Evolutionary conservation across 305 asterid genomes (phyloP).

Genomic region (Fraxinus paxiana): DNA sequence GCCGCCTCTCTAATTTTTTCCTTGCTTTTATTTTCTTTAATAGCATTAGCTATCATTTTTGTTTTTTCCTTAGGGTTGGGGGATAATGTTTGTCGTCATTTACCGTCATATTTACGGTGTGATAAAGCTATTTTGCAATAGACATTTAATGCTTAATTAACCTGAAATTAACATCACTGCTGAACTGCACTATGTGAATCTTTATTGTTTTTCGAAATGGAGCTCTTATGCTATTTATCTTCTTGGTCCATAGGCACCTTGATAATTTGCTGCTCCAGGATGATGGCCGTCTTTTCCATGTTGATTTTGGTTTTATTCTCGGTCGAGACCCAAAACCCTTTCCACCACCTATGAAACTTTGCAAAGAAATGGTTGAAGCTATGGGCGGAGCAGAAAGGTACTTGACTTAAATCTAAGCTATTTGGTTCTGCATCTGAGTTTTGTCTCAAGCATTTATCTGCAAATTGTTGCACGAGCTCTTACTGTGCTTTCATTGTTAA

Average conservation of each 20-base stretch:
- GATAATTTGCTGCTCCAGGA: slow-evolving; percentile 94
- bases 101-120: neutral
- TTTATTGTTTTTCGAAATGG: slow-evolving; percentile 7
- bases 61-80: neutral
- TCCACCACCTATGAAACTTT: slow-evolving; percentile 99
- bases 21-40: neutral
- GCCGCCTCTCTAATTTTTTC: neutral
- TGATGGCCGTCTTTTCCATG: slow-evolving; percentile 92
- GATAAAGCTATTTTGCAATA: neutral
- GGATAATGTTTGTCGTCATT: neutral
- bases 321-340: slow-evolving; percentile 98
- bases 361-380: slow-evolving; percentile 99
- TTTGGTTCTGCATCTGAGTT: neutral
- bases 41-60: neutral
- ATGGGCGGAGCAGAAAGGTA: slow-evolving; percentile 99
- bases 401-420: neutral
- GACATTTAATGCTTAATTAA: neutral
- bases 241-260: slow-evolving; percentile 71
- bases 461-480: neutral
- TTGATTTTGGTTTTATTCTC: slow-evolving; percentile 89
- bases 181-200: slow-evolving; percentile 3
- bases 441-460: neutral
- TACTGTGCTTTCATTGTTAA: neutral
- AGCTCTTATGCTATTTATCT: slow-evolving; percentile 19
- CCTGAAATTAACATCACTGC: neutral